phyloP scores from a whole-genome alignment of 192 early-diverging fungal genomes.

The Spinellus fusiger region DNA sequence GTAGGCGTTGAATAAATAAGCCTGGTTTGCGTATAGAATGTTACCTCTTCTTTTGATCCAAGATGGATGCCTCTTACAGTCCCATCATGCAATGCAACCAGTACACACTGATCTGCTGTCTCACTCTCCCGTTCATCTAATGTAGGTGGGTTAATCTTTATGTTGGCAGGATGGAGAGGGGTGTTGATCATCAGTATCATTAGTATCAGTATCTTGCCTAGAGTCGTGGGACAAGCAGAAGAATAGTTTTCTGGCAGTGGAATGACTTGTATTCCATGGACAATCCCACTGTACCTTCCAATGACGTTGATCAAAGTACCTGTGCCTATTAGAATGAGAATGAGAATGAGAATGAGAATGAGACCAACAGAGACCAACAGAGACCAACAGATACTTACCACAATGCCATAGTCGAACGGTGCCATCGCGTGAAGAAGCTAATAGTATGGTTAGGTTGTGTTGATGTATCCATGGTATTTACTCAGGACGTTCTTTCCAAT shows the following conservation, averaged over 20 bases:
- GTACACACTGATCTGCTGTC: slow-evolving; percentile 38
- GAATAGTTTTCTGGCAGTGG: background rate
- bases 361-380: no score
- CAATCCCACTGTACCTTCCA: slow-evolving; percentile 7
- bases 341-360: no score
- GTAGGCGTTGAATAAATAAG: background rate
- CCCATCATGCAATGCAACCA: slow-evolving; percentile 36
- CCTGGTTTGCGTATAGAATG: background rate
- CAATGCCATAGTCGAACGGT: slow-evolving; percentile 53
- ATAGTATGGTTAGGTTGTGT: background rate
- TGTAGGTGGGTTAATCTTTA: no score
- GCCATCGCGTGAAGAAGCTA: slow-evolving; percentile 52
- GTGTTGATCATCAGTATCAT: no score
- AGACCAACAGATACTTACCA: slow-evolving; percentile 40
- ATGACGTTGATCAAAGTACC: slow-evolving; percentile 37
- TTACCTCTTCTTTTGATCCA: slow-evolving; percentile 42
- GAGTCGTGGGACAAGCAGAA: no score
- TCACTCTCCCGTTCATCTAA: slow-evolving; percentile 29
- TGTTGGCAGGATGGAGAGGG: no score
- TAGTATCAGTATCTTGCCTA: no score
- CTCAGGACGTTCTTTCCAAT: slow-evolving; percentile 64
- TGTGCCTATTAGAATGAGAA: no score
- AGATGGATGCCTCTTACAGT: slow-evolving; percentile 39
- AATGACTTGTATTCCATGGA: slow-evolving; percentile 30
- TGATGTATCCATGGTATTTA: slow-evolving; percentile 19